Conservation (phyloP, 768 basidiomycete species). For the Leucosporidium yakuticum region DNA sequence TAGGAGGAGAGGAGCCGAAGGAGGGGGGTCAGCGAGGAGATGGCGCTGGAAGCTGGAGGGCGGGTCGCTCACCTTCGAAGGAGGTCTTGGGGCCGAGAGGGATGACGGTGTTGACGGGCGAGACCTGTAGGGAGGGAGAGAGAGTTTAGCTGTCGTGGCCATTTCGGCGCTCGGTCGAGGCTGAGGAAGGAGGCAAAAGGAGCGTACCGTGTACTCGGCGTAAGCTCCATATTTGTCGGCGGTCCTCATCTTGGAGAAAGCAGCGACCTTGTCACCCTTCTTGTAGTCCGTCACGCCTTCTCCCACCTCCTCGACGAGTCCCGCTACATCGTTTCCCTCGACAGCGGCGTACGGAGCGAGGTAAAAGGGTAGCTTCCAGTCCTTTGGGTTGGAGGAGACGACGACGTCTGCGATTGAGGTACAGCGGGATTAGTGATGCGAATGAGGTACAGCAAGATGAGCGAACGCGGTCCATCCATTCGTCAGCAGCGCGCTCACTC, state of each 20-base stretch:
- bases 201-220: constrained; percentile 29
- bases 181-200: no score
- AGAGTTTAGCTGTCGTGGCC: not conserved
- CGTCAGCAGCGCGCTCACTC: no score
- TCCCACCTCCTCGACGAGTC: constrained; percentile 35
- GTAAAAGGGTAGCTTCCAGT: constrained; percentile 13
- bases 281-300: constrained; percentile 36
- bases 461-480: no score
- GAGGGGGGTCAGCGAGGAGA: not conserved
- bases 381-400: constrained; percentile 25
- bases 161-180: not conserved
- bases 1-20: not conserved
- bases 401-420: constrained; percentile 9
- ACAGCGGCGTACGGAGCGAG: not conserved
- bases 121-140: constrained; percentile 10
- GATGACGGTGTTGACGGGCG: constrained; percentile 26
- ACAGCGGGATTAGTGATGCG: no score
- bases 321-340: constrained; percentile 38
- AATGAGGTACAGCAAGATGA: rapidly evolving
- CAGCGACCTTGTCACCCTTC: constrained; percentile 37
- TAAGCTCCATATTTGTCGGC: constrained; percentile 37
- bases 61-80: constrained; percentile 20
- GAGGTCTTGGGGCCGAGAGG: constrained; percentile 20
- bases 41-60: not conserved
- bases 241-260: constrained; percentile 34